phyloP scores from a whole-genome alignment of 768 basidiomycete species.

The Suillus weaverae region DNA sequence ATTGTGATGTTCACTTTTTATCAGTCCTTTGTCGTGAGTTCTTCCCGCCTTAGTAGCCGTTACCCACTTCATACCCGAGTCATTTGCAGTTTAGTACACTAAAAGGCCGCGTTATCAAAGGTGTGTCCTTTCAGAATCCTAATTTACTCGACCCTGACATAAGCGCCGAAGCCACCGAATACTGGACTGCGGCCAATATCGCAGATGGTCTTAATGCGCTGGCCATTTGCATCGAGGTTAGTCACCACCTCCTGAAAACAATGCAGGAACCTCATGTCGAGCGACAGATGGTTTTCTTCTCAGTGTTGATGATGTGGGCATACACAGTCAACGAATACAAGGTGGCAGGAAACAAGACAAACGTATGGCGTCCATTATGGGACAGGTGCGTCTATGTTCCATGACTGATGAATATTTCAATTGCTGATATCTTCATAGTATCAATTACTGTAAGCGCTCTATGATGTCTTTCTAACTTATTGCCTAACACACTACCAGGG shows the following conservation, averaged over 20 bases:
- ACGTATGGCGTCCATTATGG: constrained; percentile 69
- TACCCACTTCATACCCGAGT: not conserved
- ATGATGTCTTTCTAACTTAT: not conserved
- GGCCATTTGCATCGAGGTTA: constrained; percentile 79
- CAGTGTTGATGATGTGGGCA: constrained; percentile 79
- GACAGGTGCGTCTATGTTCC: constrained; percentile 42
- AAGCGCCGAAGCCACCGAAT: constrained; percentile 54
- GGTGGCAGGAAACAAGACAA: constrained; percentile 45
- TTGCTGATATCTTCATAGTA: constrained; percentile 28
- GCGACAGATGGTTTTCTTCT: constrained; percentile 79
- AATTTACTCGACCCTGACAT: not conserved
- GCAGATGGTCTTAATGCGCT: constrained; percentile 83
- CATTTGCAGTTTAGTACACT: constrained; percentile 59
- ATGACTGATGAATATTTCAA: not conserved
- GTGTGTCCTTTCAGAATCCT: constrained; percentile 30
- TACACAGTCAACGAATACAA: constrained; percentile 73
- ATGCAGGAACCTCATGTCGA: constrained; percentile 7
- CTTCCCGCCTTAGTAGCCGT: not conserved
- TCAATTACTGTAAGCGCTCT: constrained; percentile 44
- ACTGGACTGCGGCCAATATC: constrained; percentile 84
- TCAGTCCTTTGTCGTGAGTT: constrained; percentile 70
- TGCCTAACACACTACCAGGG: constrained; percentile 34
- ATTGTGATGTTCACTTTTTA: constrained; percentile 91
- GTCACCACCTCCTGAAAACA: constrained; percentile 6
- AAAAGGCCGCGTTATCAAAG: constrained; percentile 67